Percentiles rank a stretch among this genome's conserved stretches.
Evolutionary conservation across 2,329 filamentous ascomycete genomes (phyloP).

Genomic region (Periconia sp.): DNA sequence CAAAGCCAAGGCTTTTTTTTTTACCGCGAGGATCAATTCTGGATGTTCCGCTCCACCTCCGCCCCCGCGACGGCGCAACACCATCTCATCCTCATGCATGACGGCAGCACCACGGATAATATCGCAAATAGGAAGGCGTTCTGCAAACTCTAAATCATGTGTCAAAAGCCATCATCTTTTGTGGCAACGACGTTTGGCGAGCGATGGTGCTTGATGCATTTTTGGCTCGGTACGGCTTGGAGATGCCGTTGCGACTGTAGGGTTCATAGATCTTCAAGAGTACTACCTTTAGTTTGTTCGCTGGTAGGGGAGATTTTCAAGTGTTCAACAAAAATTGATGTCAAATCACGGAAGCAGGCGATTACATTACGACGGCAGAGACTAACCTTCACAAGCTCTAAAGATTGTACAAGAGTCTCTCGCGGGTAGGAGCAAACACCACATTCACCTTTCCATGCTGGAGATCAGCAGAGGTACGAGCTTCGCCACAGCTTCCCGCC

Average conservation of each 20-base stretch:
- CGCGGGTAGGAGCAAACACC: background rate
- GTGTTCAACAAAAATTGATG: background rate
- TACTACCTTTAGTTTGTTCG: background rate
- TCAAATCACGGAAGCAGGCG: background rate
- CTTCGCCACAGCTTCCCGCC: background rate
- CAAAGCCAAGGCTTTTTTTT: background rate
- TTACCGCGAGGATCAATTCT: background rate
- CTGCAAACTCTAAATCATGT: background rate
- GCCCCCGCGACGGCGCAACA: background rate
- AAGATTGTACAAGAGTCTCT: background rate
- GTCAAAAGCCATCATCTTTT: background rate
- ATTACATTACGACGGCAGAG: background rate
- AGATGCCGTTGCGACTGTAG: background rate
- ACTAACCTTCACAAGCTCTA: background rate
- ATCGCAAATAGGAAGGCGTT: background rate
- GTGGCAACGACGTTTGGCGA: too few relatives aligned
- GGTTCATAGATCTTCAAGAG: background rate
- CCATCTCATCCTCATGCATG: background rate
- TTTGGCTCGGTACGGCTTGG: background rate
- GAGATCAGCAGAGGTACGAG: background rate
- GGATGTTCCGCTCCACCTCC: background rate
- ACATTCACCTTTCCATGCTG: background rate
- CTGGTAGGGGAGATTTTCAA: background rate
- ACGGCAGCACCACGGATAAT: background rate
- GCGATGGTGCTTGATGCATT: too few relatives aligned